These are phyloP conservation scores for Ambrosia artemisiifolia DNA, from an alignment of 129 eudicot species.

Conservation along the genomic window DNA sequence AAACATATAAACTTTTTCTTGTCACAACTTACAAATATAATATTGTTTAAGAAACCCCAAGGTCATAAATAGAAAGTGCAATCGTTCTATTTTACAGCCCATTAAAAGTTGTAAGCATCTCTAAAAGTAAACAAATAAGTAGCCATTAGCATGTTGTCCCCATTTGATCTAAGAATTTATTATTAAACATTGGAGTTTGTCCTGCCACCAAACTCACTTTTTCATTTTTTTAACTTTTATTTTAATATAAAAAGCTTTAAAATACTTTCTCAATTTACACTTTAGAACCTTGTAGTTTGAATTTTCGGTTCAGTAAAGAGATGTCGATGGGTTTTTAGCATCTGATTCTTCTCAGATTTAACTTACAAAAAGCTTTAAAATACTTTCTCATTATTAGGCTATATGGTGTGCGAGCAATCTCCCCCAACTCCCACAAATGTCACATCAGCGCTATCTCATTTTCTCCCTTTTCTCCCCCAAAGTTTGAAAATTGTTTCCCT, in stretches of 20 bases:
- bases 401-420: too few species aligned
- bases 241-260: background rate
- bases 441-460: too few species aligned
- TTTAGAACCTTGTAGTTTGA: background rate
- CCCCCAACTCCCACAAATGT: too few species aligned
- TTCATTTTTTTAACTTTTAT: background rate
- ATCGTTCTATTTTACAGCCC: constrained; percentile 5
- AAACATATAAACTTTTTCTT: background rate
- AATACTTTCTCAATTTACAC: background rate
- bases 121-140: constrained; percentile 29
- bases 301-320: background rate
- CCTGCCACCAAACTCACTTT: constrained; percentile 28
- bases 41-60: background rate
- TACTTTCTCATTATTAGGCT: too few species aligned
- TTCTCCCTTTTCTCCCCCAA: too few species aligned
- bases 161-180: constrained; percentile 28
- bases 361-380: too few species aligned
- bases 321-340: background rate
- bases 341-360: background rate
- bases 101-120: constrained; percentile 37
- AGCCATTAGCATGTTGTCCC: constrained; percentile 31
- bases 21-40: background rate
- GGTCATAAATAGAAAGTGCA: background rate
- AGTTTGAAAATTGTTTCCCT: too few species aligned
- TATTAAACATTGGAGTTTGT: constrained; percentile 21